Evolutionary conservation across 2,329 filamentous ascomycete genomes (phyloP), one percentile per base, ranked within the genome.

Genomic region (Cordyceps fumosorosea): DNA sequence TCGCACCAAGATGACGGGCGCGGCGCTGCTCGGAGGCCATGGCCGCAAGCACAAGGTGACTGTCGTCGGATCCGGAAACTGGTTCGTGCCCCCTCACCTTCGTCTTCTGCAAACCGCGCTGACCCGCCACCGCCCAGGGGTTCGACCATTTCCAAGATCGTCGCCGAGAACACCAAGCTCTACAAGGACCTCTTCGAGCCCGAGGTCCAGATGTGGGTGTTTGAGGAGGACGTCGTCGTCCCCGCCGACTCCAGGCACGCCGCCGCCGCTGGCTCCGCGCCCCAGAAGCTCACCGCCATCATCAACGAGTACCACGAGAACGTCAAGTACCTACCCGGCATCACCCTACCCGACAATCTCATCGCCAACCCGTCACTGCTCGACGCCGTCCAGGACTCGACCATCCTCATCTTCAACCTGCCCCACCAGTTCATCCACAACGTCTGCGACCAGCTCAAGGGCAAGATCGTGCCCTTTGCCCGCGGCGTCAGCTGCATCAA

Each of bases 191-290:
- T 97, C 51, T 99, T 98, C 73, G 90, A 98, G 71, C 80, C 88
- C 73, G 81, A 91, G 65, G 92, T 99, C 58, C 91, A 96, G 77
- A 98, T 99, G 95, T 99, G 95, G 95, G 96, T 99, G 71, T 97
- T 87, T 73, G 95, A 99, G 77, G 95, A 99, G 76, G 85, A 96
- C 26, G 87, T 96, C 66, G 84, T 84, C 60, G 80, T 96, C 48
- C 78, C 89, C 14, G 82, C 88, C 69, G 81, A 83, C 66, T 93
- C 90, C 55, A 86, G 85, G 67, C 83, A 91, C 77, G 82, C 89
- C 69, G 71, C 83, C 22, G 77, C 81, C 63, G 80, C 83, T 44
- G 83, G 84, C 70, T 82, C 85, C 65, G 81, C 85, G 66, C 85
- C 89, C 3, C 90, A 95, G 75, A 96, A 96, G 78, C 87, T 99